Base-by-base conservation (phyloP, 2,329 filamentous ascomycete species). In the Fusarium denticulatum region DNA sequence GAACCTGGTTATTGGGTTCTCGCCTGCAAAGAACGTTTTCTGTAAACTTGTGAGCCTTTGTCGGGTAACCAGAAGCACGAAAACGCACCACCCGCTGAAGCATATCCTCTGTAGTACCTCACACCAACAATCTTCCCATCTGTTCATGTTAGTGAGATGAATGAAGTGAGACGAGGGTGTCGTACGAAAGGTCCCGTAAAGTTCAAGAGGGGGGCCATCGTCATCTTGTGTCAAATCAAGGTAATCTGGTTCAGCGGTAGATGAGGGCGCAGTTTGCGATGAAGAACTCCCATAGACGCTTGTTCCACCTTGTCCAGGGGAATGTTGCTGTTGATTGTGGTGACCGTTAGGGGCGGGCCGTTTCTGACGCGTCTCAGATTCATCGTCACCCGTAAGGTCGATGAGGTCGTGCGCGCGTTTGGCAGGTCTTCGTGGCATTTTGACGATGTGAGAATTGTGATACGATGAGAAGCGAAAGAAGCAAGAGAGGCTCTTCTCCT, bases 1-100 rank as follows among this genome's bases (percentile, higher is more conserved):
- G 56, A 80, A 85, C 85, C 72, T 82, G 85, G 77, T 96, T 96
- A 3, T 81, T 77, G 4, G 92, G 91, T 78, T 96, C 92, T 77
- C 93, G 85, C 40, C 84, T 85, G 60, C 92, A 83, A 52, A 91
- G 80, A 6, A 94, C 90, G 60, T 88, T 85, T 79, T 94, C 71
- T 73, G 43, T 57, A n/a, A 47, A 39, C n/a, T 64, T 65, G 56
- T 73, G 32, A 74, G 67, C 14, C 10, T 50, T 39, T 49, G 30
- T 16, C 20, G 18, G 26, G 37, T 3, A 14, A 37, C 30, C 22
- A 16, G 14, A 39, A 45, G 34, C 24, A 32, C 20, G 8, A 42
- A 7, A 39, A 68, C 58, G 34, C 57, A 69, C 71, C 92, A 30
- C 91, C 90, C 5, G 85, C 75, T 13, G 87, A 90, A 20, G 91